Base-by-base conservation (phyloP, 228 moss, liverwort and hornwort species). In the Sphagnum fallax region DNA sequence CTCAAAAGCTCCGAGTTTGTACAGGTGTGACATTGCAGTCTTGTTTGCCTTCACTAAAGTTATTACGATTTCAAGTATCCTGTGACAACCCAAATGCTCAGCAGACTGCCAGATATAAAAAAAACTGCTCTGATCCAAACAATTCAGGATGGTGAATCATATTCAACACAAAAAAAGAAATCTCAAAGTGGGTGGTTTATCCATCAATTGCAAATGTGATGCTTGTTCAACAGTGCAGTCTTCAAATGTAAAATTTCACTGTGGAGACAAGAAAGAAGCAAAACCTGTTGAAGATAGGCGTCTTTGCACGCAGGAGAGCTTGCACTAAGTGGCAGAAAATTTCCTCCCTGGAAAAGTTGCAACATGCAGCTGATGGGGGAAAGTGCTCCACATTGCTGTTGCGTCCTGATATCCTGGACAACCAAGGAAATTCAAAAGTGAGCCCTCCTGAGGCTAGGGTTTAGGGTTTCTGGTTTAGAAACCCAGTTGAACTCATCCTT, bases 1-100 rank as follows among this genome's bases (percentile, higher is more conserved):
- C 80, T 96, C 96, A 66, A 96, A 93, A 49, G 96, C 96, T 62
- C 96, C 96, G 75, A 96, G 88, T 76, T 96, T 92, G 86, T 96
- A 92, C 18, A 96, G 93, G 65, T 88, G 84, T 61, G 96, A 86
- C 93, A 92, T 91, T 51, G 96, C 93, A 65, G 81, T 81, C 86
- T 74, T 96, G 77, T 88, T 91, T 57, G 93, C 78, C 83, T 82
- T 91, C 3, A 80, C 80, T 68, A 96, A 79, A 6, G 88, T 82
- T 51, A 82, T 82, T 58, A 96, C 88, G 52, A 88, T 87, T 73
- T 96, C 93, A 70, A 96, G 65, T 53, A 93, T 73, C 84, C 96
- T 96, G 79, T 50, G 15, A 65, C 11, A 16, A 65, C 50, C 32
- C 32, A 32, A 32, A 2, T 52, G 4, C 32, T 2, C 2, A 32